A percentile compares a stretch with the other conserved stretches of the same genome.
phyloP scores from a whole-genome alignment of 1,284 basidiomycete genomes.

The Heterobasidion irregulare region DNA sequence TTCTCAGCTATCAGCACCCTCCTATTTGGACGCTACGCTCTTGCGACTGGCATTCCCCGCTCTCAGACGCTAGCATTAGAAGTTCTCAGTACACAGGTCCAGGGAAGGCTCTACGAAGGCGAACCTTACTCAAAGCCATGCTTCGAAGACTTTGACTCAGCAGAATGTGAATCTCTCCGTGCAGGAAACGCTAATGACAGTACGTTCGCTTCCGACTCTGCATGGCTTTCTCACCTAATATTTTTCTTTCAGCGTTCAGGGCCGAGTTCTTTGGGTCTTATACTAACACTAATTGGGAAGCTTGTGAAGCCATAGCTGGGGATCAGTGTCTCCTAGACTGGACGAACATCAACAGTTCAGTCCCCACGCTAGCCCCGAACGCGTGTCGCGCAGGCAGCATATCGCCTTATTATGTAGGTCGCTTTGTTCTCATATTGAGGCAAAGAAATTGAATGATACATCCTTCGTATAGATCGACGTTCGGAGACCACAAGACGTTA shows the following conservation, averaged over 20 bases:
- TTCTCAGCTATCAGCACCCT: too few relatives aligned
- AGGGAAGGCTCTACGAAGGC: not conserved
- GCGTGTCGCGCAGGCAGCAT: slow-evolving; percentile 30
- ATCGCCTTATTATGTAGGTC: slow-evolving; percentile 27
- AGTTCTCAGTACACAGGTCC: not conserved
- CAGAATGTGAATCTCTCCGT: not conserved
- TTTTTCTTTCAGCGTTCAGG: not conserved
- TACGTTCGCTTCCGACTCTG: not conserved
- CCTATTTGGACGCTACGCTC: too few relatives aligned
- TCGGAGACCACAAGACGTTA: slow-evolving; percentile 26
- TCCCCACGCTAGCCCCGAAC: slow-evolving; percentile 17
- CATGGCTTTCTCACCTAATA: not conserved
- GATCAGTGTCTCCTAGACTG: slow-evolving; percentile 28
- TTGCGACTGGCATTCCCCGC: too few relatives aligned
- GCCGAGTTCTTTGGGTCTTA: not conserved
- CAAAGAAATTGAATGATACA: not conserved
- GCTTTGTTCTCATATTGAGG: not conserved
- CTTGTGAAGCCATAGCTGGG: slow-evolving; percentile 23
- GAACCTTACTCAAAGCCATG: not conserved
- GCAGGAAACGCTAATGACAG: not conserved
- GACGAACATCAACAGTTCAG: slow-evolving; percentile 15
- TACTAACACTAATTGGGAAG: slow-evolving; percentile 23
- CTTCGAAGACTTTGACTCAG: not conserved
- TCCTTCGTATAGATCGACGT: slow-evolving; percentile 32
- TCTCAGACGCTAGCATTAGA: not conserved